Evolutionary conservation across 2,329 filamentous ascomycete genomes (phyloP).

Genomic region (Beauveria asiatica): DNA sequence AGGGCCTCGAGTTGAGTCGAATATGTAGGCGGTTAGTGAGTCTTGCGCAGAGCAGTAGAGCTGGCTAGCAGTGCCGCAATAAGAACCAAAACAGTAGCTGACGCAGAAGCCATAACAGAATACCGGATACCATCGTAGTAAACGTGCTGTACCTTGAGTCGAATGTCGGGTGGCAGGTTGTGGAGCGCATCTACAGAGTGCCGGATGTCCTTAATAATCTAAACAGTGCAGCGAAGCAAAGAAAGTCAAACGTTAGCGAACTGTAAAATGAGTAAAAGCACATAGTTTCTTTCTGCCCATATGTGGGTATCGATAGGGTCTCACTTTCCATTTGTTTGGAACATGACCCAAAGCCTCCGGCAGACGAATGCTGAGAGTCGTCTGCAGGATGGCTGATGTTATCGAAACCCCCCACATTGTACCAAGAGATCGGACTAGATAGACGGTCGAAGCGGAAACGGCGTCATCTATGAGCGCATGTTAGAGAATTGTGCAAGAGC

Average conservation of each 20-base stretch:
- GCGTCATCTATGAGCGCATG: slow-evolving; percentile 42
- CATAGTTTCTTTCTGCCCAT: neutral
- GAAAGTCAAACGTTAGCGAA: slow-evolving; percentile 3
- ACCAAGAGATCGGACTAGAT: slow-evolving; percentile 54
- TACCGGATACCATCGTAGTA: slow-evolving; percentile 52
- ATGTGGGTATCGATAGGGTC: slow-evolving; percentile 16
- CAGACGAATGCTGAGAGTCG: slow-evolving; percentile 46
- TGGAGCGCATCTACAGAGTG: slow-evolving; percentile 50
- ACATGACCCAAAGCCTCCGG: slow-evolving; percentile 44
- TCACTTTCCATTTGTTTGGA: slow-evolving; percentile 50
- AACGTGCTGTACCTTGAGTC: slow-evolving; percentile 46
- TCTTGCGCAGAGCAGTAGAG: slow-evolving; percentile 23
- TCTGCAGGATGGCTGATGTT: slow-evolving; percentile 55
- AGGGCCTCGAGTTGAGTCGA: neutral
- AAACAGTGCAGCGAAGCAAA: neutral
- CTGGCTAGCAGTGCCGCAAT: slow-evolving; percentile 23
- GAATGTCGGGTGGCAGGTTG: slow-evolving; percentile 46
- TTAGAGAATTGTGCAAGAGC: neutral
- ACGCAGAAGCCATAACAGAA: slow-evolving; percentile 47
- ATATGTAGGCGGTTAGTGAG: slow-evolving; percentile 15
- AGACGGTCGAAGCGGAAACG: slow-evolving; percentile 53
- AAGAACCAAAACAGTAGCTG: slow-evolving; percentile 38
- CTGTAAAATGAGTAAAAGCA: neutral
- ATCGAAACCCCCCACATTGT: slow-evolving; percentile 57
- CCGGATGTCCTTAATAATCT: slow-evolving; percentile 54